A percentile compares a stretch with the other conserved stretches of the same genome.
Evolutionary conservation across 148 eudicot genomes (phyloP).

Genomic region (Camellia sinensis): DNA sequence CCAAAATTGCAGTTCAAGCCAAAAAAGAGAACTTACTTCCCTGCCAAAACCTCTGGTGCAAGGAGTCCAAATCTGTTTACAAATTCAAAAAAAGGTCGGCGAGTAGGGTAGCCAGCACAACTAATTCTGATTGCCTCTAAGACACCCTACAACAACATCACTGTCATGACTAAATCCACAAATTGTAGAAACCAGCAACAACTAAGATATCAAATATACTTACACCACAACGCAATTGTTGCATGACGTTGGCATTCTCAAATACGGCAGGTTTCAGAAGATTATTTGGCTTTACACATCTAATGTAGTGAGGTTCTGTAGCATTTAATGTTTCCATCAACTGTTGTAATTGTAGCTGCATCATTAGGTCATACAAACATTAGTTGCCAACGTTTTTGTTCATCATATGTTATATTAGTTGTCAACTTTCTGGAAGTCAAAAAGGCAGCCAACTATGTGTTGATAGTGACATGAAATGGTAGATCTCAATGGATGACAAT

Average conservation of each 20-base stretch:
- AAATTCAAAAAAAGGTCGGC: conserved; percentile 95
- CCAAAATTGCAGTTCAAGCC: conserved; percentile 8
- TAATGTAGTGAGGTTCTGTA: conserved; percentile 89
- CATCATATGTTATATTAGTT: not conserved
- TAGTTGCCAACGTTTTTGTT: conserved; percentile 10
- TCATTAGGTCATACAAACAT: conserved; percentile 22
- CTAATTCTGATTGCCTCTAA: conserved; percentile 98
- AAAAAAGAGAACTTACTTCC: conserved; percentile 46
- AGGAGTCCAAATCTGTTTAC: conserved; percentile 94
- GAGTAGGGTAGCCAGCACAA: conserved; percentile 99
- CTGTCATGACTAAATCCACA: not conserved
- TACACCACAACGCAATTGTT: conserved; percentile 99
- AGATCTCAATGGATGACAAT: not conserved
- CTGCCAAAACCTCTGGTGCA: conserved; percentile 69
- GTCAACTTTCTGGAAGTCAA: conserved; percentile 8
- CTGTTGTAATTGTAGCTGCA: conserved; percentile 87
- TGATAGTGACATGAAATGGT: conserved; percentile 4
- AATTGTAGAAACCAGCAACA: conserved; percentile 5
- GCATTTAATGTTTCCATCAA: conserved; percentile 91
- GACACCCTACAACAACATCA: conserved; percentile 70
- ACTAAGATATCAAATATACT: conserved; percentile 37
- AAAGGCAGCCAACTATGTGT: not conserved
- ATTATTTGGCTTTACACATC: conserved; percentile 98
- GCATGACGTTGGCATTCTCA: conserved; percentile 87
- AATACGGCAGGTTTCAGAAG: conserved; percentile 80